These are phyloP conservation scores for Aspergillus avenaceus DNA, from an alignment of 495 filamentous ascomycete species.

Conservation along the genomic window DNA sequence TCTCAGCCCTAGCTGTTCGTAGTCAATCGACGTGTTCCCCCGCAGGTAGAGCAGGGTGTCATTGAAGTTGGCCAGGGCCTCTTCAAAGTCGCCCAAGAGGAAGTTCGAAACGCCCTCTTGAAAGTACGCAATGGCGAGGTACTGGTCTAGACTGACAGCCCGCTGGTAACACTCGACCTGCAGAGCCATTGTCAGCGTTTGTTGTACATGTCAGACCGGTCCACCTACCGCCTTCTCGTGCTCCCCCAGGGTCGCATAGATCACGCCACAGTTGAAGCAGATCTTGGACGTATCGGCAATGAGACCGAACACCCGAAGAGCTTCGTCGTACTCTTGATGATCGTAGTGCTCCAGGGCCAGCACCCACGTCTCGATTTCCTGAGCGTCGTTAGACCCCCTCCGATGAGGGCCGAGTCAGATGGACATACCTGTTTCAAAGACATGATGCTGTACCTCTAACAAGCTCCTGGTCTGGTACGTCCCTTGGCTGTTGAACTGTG, in stretches of 20 bases:
- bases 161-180: constrained; percentile 94
- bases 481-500: neutral
- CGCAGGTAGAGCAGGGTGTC: constrained; percentile 92
- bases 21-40: constrained; percentile 96
- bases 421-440: constrained; percentile 72
- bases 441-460: constrained; percentile 29
- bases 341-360: constrained; percentile 88
- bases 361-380: constrained; percentile 99
- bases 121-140: constrained; percentile 96
- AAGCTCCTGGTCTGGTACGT: neutral
- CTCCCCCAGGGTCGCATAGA: constrained; percentile 95
- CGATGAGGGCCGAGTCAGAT: neutral
- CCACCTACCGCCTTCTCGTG: constrained; percentile 89
- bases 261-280: constrained; percentile 96
- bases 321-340: constrained; percentile 89
- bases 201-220: neutral
- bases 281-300: constrained; percentile 98
- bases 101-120: constrained; percentile 99
- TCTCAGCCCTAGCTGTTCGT: constrained; percentile 91
- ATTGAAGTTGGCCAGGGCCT: constrained; percentile 98
- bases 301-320: constrained; percentile 72
- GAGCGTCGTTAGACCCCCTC: constrained; percentile 14
- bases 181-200: constrained; percentile 3
- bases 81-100: constrained; percentile 93
- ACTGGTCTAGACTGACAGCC: constrained; percentile 83